These are phyloP conservation scores for Serendipita sp. DNA, from an alignment of 768 basidiomycete species.

Conservation along the genomic window DNA sequence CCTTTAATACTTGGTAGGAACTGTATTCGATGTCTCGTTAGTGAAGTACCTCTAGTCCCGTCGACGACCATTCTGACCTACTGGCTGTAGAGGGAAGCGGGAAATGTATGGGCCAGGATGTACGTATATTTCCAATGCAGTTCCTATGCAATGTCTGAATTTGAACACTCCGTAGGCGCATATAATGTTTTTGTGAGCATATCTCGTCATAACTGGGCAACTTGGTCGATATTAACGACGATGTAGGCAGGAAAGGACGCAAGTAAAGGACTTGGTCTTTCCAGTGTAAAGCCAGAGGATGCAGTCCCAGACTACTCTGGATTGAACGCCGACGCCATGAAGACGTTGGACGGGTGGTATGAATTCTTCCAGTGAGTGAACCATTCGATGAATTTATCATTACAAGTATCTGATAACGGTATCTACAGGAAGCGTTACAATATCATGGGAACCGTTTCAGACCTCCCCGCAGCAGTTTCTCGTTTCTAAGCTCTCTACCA, in stretches of 20 bases:
- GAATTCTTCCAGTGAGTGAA: conserved; percentile 64
- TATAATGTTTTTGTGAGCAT: neutral
- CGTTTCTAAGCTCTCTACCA: neutral
- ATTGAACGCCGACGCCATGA: conserved; percentile 53
- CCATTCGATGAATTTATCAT: neutral
- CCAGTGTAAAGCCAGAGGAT: conserved; percentile 70
- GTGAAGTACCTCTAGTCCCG: neutral
- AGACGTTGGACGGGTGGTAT: conserved; percentile 81
- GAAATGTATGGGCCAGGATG: conserved; percentile 80
- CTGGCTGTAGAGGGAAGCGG: conserved; percentile 35
- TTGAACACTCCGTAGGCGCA: neutral
- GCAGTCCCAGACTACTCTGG: conserved; percentile 74
- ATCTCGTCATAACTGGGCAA: neutral
- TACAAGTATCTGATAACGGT: neutral
- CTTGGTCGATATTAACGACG: neutral
- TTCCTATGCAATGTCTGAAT: neutral
- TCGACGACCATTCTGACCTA: neutral
- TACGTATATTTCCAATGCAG: neutral
- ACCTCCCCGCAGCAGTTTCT: conserved; percentile 28
- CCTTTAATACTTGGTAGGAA: conserved; percentile 29
- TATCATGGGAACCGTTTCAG: conserved; percentile 59
- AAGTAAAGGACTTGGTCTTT: conserved; percentile 76
- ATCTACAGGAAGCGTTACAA: conserved; percentile 63
- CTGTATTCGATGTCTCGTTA: conserved; percentile 68
- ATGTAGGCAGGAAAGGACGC: conserved; percentile 90